Base-by-base conservation (phyloP, 176 grass and related monocot species). In the Triticum monococcum region DNA sequence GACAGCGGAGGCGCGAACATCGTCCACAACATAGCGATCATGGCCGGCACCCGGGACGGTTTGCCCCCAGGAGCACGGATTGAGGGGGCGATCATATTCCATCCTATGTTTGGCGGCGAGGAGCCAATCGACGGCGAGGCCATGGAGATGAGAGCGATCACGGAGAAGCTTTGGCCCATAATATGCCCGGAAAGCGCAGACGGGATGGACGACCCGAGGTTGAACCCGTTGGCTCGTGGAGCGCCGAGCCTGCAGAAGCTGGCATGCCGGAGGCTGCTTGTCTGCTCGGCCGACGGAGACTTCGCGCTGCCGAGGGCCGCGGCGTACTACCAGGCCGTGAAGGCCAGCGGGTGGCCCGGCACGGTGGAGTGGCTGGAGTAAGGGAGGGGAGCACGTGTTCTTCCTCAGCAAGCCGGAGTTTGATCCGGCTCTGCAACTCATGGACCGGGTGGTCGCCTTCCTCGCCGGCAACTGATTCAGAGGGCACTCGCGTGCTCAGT, bases 311-410 rank as follows among this genome's bases (percentile, higher is more conserved):
- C 83, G 24, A 86, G 86, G 86, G 89, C 89, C 5, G 84, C 59
- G 22, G 89, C 88, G 71, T 95, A 95, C 83, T 88, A 83, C 2
- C 65, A 87, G n/a, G 90, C 88, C 0, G 68, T 93, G 84, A 86
- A 64, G 78, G 71, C 59, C 50, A 95, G 91, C 57, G 84, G 89
- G 40, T 91, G 86, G 86, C 28, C 2, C 31, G 94, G 94, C 60
- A 41, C 71, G 20, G 54, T 36, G 56, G 87, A 88, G 64, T 88
- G 85, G 86, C 12, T 86, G n/a, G 91, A 91, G 66, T 89, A 46
- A 41, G 26, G 94, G 81, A 8, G 89, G 91, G 73, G 89, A 88
- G 72, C 94, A 91, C 76, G 85, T 56, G 70, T 95, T 93, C 80
- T 88, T 91, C 82, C 38, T 93, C 16, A 1, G 20, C 22, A 83